phyloP scores from a whole-genome alignment of 768 basidiomycete genomes.

The Floccularia luteovirens region DNA sequence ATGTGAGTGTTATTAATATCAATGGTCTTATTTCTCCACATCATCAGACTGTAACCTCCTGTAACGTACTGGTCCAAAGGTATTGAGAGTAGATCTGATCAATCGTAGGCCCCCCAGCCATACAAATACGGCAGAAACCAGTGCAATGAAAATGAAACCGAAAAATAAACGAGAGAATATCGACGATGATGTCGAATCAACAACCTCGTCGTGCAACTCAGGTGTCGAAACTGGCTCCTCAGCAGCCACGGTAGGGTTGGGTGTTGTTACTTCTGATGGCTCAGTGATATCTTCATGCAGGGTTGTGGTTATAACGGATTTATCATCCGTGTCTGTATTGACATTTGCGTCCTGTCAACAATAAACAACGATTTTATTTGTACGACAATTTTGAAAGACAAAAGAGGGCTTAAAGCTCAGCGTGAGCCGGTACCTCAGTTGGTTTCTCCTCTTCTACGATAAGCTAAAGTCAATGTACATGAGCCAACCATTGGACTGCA shows the following conservation, averaged over 20 bases:
- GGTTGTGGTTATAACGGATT: conserved; percentile 6
- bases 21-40: conserved; percentile 34
- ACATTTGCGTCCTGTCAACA: conserved; percentile 33
- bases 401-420: conserved; percentile 75
- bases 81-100: conserved; percentile 31
- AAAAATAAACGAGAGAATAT: conserved; percentile 24
- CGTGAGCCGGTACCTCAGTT: conserved; percentile 88
- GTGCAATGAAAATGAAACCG: conserved; percentile 34
- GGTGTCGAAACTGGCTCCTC: conserved; percentile 5
- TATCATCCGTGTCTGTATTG: conserved; percentile 7
- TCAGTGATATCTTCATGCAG: conserved; percentile 4
- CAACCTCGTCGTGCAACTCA: conserved; percentile 1
- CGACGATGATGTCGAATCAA: conserved; percentile 2
- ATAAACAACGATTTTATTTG: conserved; percentile 48
- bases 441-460: conserved; percentile 57
- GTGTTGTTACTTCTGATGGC: too few species aligned
- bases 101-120: conserved; percentile 48
- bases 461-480: too few species aligned
- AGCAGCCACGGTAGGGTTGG: too few species aligned
- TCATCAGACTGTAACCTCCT: conserved; percentile 43
- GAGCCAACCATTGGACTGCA: too few species aligned
- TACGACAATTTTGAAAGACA: conserved; percentile 29
- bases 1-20: too few species aligned
- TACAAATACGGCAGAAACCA: conserved; percentile 34
- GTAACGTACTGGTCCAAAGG: conserved; percentile 27